A percentile compares a stretch with the other conserved stretches of the same genome.
phyloP scores from a whole-genome alignment of 331 rosid species.

The Rosa hybrid region DNA sequence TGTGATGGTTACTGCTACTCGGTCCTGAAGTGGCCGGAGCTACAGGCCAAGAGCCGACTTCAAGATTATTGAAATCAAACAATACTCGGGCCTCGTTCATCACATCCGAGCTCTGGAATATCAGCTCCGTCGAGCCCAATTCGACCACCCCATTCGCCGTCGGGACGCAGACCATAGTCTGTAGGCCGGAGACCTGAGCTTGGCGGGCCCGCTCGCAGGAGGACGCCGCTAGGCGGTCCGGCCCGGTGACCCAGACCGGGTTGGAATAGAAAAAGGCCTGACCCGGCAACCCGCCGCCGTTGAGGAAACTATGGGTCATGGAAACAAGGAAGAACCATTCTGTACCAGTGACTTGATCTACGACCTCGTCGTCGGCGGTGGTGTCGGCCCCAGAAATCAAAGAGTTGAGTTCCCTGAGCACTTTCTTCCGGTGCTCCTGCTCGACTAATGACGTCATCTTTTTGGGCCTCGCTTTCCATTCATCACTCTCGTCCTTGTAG shows the following conservation, averaged over 20 bases:
- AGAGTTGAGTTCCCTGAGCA: conserved; percentile 73
- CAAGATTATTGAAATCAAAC: conserved; percentile 65
- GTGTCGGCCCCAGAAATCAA: conserved; percentile 67
- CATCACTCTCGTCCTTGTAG: conserved; percentile 57
- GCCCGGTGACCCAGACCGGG: conserved; percentile 72
- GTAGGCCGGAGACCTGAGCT: conserved; percentile 61
- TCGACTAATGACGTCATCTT: conserved; percentile 40
- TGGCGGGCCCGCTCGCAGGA: conserved; percentile 72
- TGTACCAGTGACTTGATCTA: conserved; percentile 81
- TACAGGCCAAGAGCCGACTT: conserved; percentile 60
- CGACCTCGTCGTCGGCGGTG: conserved; percentile 47
- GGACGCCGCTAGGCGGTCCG: conserved; percentile 45
- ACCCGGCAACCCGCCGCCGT: conserved; percentile 66
- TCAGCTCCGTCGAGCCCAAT: conserved; percentile 76
- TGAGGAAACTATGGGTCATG: conserved; percentile 82
- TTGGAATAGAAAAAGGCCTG: conserved; percentile 54
- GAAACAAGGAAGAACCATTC: conserved; percentile 96
- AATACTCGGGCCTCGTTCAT: conserved; percentile 63
- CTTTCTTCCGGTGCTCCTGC: conserved; percentile 73
- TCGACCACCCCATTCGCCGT: conserved; percentile 79
- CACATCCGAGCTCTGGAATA: conserved; percentile 69
- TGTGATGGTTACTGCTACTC: conserved; percentile 18
- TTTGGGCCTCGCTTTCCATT: conserved; percentile 41
- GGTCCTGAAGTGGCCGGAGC: conserved; percentile 30
- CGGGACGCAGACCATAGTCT: conserved; percentile 80